phyloP scores from a whole-genome alignment of 345 rosid genomes.

The Acer yangbiense region DNA sequence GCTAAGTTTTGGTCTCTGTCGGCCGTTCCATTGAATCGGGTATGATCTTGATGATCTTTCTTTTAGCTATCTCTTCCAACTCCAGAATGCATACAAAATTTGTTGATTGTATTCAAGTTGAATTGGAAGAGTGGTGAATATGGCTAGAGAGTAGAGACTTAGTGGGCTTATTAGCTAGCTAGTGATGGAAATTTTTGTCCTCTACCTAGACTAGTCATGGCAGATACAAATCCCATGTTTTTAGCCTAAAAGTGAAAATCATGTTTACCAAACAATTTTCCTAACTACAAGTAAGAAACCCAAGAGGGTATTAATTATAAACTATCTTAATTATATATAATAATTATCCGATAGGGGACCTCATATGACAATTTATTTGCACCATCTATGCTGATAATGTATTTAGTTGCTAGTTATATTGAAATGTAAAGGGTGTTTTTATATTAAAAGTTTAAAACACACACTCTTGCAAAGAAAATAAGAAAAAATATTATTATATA shows the following conservation, averaged over 20 bases:
- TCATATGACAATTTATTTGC: too few relatives aligned
- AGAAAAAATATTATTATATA: too few relatives aligned
- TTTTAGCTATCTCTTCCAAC: background rate
- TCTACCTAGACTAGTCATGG: background rate
- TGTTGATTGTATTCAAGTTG: slow-evolving; percentile 6
- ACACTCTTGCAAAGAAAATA: background rate
- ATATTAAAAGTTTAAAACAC: too few relatives aligned
- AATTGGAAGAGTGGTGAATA: background rate
- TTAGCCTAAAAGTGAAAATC: background rate
- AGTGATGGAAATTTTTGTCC: background rate
- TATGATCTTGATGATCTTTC: background rate
- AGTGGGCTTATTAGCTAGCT: background rate
- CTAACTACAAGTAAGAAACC: background rate
- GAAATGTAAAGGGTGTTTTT: background rate
- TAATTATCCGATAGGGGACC: too few relatives aligned
- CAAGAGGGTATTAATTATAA: background rate
- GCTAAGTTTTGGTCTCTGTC: background rate
- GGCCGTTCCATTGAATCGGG: background rate
- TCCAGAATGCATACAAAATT: background rate
- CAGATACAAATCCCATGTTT: background rate
- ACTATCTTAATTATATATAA: too few relatives aligned
- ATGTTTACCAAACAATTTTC: background rate
- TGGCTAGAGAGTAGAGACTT: background rate
- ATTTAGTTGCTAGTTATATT: too few relatives aligned
- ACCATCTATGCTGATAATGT: too few relatives aligned